Evolutionary conservation across 1,139 yeast species (phyloP).

Genomic region (Sugiyamaella grinbergsii): DNA sequence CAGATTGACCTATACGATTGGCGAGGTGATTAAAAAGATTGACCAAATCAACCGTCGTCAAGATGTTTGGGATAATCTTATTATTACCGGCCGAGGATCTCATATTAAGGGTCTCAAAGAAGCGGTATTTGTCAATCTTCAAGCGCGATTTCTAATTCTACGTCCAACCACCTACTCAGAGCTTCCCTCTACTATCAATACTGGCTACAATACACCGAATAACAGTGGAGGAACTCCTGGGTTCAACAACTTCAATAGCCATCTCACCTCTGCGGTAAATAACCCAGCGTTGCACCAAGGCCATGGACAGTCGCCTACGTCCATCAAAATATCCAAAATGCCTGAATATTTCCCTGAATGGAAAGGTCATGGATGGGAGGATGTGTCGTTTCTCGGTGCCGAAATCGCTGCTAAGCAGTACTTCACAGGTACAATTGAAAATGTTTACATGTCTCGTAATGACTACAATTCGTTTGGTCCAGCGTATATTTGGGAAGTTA

Average conservation of each 20-base stretch:
- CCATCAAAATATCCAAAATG: slow-evolving; percentile 65
- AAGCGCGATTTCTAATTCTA: slow-evolving; percentile 57
- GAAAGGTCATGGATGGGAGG: slow-evolving; percentile 84
- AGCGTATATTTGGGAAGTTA: slow-evolving; percentile 54
- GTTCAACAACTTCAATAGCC: slow-evolving; percentile 22
- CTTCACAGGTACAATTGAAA: slow-evolving; percentile 61
- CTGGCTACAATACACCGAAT: slow-evolving; percentile 42
- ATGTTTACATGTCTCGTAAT: slow-evolving; percentile 65
- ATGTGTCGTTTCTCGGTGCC: slow-evolving; percentile 78
- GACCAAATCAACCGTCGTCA: slow-evolving; percentile 74
- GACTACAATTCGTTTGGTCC: slow-evolving; percentile 85
- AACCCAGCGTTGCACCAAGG: slow-evolving; percentile 36
- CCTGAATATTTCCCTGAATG: slow-evolving; percentile 96
- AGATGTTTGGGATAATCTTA: slow-evolving; percentile 83
- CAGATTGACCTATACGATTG: slow-evolving; percentile 56
- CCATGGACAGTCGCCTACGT: slow-evolving; percentile 71
- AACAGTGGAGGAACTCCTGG: slow-evolving; percentile 35
- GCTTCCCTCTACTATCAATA: slow-evolving; percentile 43
- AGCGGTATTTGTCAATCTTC: slow-evolving; percentile 61
- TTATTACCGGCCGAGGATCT: slow-evolving; percentile 76
- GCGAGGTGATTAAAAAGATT: slow-evolving; percentile 54
- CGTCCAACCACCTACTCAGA: slow-evolving; percentile 44
- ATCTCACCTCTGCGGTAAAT: slow-evolving; percentile 29
- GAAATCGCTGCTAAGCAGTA: slow-evolving; percentile 86
- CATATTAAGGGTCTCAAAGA: slow-evolving; percentile 76